Conservation (phyloP, 1,284 basidiomycete species). For the Cutaneotrichosporon mucoides region DNA sequence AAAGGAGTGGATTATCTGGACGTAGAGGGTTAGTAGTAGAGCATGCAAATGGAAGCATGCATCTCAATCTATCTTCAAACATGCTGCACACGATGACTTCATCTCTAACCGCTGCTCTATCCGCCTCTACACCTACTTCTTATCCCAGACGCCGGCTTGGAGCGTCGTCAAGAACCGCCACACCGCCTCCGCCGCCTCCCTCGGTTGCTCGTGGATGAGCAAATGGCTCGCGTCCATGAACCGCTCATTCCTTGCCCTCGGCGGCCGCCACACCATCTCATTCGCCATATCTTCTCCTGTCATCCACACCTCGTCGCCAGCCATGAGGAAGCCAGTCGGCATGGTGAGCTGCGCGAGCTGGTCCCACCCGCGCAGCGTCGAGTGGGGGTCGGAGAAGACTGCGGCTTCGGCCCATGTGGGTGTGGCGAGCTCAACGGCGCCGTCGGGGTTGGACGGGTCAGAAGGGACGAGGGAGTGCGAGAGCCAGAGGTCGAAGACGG, state of each 20-base stretch:
- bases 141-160: constrained; percentile 9
- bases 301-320: constrained; percentile 26
- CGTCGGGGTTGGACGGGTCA: constrained; percentile 9
- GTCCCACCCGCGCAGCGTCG: constrained; percentile 36
- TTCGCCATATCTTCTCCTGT: constrained; percentile 16
- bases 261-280: constrained; percentile 35
- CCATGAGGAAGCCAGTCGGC: constrained; percentile 38
- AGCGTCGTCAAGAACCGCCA: constrained; percentile 29
- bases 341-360: constrained; percentile 28
- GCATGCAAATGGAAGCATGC: too few relatives aligned
- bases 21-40: too few relatives aligned
- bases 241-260: constrained; percentile 28
- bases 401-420: constrained; percentile 36
- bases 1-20: too few relatives aligned
- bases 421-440: constrained; percentile 31
- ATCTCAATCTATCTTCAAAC: too few relatives aligned
- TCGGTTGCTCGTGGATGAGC: constrained; percentile 38
- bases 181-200: constrained; percentile 31
- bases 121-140: neutral
- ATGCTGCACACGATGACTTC: too few relatives aligned
- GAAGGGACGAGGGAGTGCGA: constrained; percentile 58
- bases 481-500: constrained; percentile 64
- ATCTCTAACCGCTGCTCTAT: too few relatives aligned
- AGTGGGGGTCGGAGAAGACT: constrained; percentile 30
- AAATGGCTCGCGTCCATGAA: constrained; percentile 35